These are phyloP conservation scores for Neoboletus magnificus DNA, from an alignment of 768 basidiomycete genomes.

Conservation along the genomic window DNA sequence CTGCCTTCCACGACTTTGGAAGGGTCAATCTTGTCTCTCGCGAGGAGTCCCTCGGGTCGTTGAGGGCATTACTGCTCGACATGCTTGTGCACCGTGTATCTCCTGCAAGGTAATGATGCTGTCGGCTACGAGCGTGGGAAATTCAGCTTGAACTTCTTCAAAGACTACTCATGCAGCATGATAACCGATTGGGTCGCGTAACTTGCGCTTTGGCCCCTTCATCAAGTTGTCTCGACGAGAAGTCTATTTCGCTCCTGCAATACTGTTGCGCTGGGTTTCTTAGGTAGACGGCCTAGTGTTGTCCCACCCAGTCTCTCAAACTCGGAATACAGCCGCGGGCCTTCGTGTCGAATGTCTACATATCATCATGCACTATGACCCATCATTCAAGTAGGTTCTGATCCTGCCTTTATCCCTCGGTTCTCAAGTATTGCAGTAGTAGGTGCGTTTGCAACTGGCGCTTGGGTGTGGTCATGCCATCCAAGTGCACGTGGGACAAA, in stretches of 20 bases:
- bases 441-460: background rate
- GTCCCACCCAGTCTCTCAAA: background rate
- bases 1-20: conserved; percentile 65
- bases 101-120: conserved; percentile 2
- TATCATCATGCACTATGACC: background rate
- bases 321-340: background rate
- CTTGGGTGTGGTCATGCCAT: background rate
- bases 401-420: background rate
- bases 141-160: no score
- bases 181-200: no score
- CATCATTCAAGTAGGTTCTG: background rate
- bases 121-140: conserved; percentile 7
- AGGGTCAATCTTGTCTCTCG: conserved; percentile 54
- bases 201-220: no score
- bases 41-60: conserved; percentile 65
- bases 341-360: background rate
- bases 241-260: background rate
- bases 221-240: background rate
- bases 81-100: conserved; percentile 24
- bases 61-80: conserved; percentile 26
- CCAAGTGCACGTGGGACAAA: background rate
- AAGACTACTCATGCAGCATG: no score
- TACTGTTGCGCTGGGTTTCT: background rate
- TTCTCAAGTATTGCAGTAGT: background rate
- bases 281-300: no score